A percentile compares a stretch with the other conserved stretches of the same genome.
phyloP scores from a whole-genome alignment of 1,284 basidiomycete genomes.

The Lignosus rhinocerotis region DNA sequence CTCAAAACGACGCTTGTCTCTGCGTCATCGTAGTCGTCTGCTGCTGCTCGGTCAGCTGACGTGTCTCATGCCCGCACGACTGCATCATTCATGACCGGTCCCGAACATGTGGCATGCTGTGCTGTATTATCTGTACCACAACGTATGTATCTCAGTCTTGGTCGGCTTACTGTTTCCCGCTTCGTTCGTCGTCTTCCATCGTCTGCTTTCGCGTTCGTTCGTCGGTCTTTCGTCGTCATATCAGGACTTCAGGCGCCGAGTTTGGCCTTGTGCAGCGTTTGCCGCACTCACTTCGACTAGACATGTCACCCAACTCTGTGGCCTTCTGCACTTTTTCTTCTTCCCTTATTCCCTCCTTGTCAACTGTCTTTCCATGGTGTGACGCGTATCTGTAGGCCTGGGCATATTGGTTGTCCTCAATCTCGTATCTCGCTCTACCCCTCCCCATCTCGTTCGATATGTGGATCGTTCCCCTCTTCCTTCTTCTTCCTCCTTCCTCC shows the following conservation, averaged over 20 bases:
- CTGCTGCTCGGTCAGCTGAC: not conserved
- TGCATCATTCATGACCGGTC: not conserved
- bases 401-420: not conserved
- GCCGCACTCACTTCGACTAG: not conserved
- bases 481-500: not conserved
- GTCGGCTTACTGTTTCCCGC: not conserved
- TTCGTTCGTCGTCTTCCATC: not conserved
- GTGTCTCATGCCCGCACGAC: not conserved
- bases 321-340: not conserved
- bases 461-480: not conserved
- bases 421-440: not conserved
- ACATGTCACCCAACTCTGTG: not conserved
- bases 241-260: not conserved
- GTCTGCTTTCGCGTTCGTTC: not conserved
- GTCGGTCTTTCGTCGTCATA: not conserved
- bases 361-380: not conserved
- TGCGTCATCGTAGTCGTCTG: slow-evolving; percentile 13
- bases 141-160: slow-evolving; percentile 13
- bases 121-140: slow-evolving; percentile 19
- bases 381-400: not conserved
- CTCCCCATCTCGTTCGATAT: not conserved
- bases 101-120: not conserved
- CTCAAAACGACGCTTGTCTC: slow-evolving; percentile 19
- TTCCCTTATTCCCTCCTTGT: not conserved
- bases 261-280: not conserved